Percentiles rank a stretch among this genome's conserved stretches.
These are phyloP conservation scores for Gentiana dahurica DNA, from an alignment of 257 asterid species.

Conservation along the genomic window DNA sequence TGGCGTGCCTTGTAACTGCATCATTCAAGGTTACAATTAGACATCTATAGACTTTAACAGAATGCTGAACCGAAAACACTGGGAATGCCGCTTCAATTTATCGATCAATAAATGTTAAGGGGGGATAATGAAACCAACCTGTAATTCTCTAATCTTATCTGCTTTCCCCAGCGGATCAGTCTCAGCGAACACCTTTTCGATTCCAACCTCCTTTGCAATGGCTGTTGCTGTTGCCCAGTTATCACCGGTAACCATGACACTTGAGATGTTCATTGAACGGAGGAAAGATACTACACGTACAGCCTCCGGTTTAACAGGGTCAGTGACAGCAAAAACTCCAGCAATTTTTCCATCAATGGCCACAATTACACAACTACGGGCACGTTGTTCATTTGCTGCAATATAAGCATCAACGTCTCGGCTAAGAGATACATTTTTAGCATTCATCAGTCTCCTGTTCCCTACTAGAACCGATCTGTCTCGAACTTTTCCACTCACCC, in stretches of 20 bases:
- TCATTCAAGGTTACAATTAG: conserved; percentile 6
- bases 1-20: conserved; percentile 60
- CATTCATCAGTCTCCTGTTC: conserved; percentile 73
- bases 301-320: conserved; percentile 91
- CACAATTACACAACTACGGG: conserved; percentile 86
- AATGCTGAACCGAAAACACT: background rate
- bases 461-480: conserved; percentile 64
- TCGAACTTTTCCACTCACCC: conserved; percentile 75
- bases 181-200: conserved; percentile 78
- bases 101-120: background rate
- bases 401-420: conserved; percentile 53
- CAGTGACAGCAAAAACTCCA: conserved; percentile 89
- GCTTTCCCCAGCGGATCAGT: conserved; percentile 94
- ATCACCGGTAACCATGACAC: conserved; percentile 97
- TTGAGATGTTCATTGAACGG: conserved; percentile 58
- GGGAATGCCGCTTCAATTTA: too few species aligned
- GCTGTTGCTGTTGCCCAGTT: conserved; percentile 97
- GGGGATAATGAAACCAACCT: conserved; percentile 32
- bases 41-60: background rate
- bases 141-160: conserved; percentile 85
- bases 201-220: conserved; percentile 79
- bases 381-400: conserved; percentile 63
- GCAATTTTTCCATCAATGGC: conserved; percentile 61
- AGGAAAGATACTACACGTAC: conserved; percentile 61
- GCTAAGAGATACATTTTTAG: conserved; percentile 40